Evolutionary conservation across 176 grass and related monocot genomes (phyloP), one percentile per base, ranked within the genome.

Genomic region (Eragrostis curvula): DNA sequence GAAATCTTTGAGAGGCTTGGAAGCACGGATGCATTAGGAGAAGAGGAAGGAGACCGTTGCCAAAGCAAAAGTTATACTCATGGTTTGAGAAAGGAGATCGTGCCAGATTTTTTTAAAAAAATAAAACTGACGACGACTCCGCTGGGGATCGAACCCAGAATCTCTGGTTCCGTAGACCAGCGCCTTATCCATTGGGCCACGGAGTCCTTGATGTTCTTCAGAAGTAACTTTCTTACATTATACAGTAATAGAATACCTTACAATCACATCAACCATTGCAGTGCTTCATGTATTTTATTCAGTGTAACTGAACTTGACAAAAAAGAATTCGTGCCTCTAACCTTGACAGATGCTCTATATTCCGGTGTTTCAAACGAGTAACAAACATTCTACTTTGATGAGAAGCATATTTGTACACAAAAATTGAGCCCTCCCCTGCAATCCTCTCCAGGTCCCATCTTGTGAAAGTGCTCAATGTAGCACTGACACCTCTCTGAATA

Each of bases 121-220:
- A 29, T 6, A 14, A 64, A 2, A 32, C 2, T 6, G 2, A 0
- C 0, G 11, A 1, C 91, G 89, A 97, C 89, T 97, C 87, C 80
- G 75, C 85, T 94, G 88, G 95, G 90, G 90, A 94, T 98, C 88
- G 86, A 98, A 98, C 96, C 92, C 92, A 98, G 88, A 98, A 95
- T 98, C 88, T 98, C 96, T 98, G 96, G 88, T 98, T 98, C 85
- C 96, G 90, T 98, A 93, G 88, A 95, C 90, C 96, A 95, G 88
- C 92, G 92, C 93, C 88, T 91, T 93, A 93, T 95, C 93, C 96
- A 91, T 93, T 95, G 96, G 95, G 95, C 92, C 92, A 95, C 81
- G 84, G 90, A 95, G 88, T 91, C 90, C 0, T 58, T 57, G 51
- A 69, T 45, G 40, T 0, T n/a, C n/a, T n/a, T n/a, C n/a, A n/a